Evolutionary conservation across 768 basidiomycete species (phyloP).

Genomic region (Lentinula guzmanii): DNA sequence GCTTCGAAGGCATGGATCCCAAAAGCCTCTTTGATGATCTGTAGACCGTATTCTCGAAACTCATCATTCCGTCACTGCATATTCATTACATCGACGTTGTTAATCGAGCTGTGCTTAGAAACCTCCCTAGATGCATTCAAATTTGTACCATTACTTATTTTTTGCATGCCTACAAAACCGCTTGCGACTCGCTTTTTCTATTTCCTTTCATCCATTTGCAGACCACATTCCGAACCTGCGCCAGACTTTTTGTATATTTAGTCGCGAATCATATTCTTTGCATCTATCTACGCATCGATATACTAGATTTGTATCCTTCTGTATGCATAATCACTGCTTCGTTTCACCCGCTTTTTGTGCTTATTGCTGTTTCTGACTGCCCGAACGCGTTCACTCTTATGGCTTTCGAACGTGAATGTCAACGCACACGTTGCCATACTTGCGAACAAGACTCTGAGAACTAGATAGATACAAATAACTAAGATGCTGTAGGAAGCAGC

Average conservation of each 20-base stretch:
- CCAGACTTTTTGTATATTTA: neutral
- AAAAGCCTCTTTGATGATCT: conserved; percentile 10
- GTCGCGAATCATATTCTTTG: neutral
- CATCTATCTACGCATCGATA: neutral
- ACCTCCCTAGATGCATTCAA: neutral
- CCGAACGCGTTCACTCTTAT: neutral
- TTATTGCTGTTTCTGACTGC: neutral
- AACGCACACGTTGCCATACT: no score
- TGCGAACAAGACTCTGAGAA: no score
- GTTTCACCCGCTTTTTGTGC: neutral
- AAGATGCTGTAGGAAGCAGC: no score
- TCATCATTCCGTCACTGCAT: neutral
- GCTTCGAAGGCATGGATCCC: conserved; percentile 11
- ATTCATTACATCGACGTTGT: neutral
- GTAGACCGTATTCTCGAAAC: neutral
- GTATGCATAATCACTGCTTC: neutral
- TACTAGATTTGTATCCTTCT: neutral
- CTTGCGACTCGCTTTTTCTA: neutral
- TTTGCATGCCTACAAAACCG: neutral
- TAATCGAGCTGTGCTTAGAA: neutral
- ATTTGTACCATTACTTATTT: neutral
- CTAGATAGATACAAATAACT: no score
- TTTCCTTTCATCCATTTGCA: neutral
- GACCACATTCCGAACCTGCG: neutral
- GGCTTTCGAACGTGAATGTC: neutral